A percentile compares a stretch with the other conserved stretches of the same genome.
Evolutionary conservation across 257 asterid species (phyloP).

Genomic region (Sherardia arvensis): DNA sequence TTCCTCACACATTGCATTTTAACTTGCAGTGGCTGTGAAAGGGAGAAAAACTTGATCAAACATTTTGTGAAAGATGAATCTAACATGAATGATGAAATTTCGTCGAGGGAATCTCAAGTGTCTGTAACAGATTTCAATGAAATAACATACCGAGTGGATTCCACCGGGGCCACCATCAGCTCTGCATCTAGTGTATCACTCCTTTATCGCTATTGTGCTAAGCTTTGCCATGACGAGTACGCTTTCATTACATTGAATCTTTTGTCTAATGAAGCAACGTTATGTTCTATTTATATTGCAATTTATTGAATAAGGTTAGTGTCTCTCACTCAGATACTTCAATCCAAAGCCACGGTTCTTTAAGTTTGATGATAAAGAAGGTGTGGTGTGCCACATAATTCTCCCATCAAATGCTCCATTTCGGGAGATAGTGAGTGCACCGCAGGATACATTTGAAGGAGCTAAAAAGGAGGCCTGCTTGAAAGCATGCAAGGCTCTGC

Average conservation of each 20-base stretch:
- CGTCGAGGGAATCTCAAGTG: conserved; percentile 41
- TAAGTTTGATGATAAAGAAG: conserved; percentile 59
- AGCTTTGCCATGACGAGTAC: conserved; percentile 94
- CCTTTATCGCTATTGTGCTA: conserved; percentile 87
- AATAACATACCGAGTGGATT: conserved; percentile 55
- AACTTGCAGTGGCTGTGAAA: conserved; percentile 52
- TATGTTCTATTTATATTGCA: background rate
- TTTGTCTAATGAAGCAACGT: background rate
- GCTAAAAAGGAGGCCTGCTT: conserved; percentile 91
- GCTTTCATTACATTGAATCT: conserved; percentile 12
- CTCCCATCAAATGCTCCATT: conserved; percentile 93
- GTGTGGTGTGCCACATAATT: conserved; percentile 58
- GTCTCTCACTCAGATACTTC: conserved; percentile 54
- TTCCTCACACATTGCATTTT: background rate
- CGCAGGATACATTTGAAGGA: conserved; percentile 56
- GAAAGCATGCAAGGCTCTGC: conserved; percentile 83
- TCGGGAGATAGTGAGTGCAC: conserved; percentile 53
- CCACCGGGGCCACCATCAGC: conserved; percentile 85
- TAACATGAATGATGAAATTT: conserved; percentile 71
- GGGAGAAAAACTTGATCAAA: conserved; percentile 58
- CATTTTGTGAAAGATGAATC: conserved; percentile 63
- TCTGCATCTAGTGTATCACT: conserved; percentile 62
- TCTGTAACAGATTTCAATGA: conserved; percentile 41
- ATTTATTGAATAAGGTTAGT: conserved; percentile 6
- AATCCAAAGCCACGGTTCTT: conserved; percentile 64